Evolutionary conservation across 1,139 yeast genomes (phyloP).

Genomic region (Sugiyamaella novakii): DNA sequence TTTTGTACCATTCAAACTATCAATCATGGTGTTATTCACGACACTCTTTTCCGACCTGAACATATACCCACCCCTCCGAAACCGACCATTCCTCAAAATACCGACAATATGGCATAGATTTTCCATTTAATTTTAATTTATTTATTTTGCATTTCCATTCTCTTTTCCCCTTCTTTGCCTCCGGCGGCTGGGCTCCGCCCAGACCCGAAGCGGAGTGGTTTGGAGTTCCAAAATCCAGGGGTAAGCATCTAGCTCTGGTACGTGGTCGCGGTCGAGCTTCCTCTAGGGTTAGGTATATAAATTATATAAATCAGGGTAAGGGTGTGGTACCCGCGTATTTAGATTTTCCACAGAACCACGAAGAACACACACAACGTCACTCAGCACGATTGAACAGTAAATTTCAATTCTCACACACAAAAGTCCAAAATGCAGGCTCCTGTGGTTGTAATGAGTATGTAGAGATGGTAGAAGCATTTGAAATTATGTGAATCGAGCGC

Average conservation of each 20-base stretch:
- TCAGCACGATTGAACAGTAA: neutral
- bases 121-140: too few species aligned
- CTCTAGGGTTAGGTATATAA: neutral
- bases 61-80: too few species aligned
- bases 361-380: slow-evolving; percentile 4
- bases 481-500: neutral
- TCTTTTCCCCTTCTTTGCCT: neutral
- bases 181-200: neutral
- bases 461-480: neutral
- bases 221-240: too few species aligned
- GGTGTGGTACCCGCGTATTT: slow-evolving; percentile 2
- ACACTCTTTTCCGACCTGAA: slow-evolving; percentile 21
- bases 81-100: too few species aligned
- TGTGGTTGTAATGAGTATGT: slow-evolving; percentile 63
- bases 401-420: slow-evolving; percentile 2
- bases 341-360: slow-evolving; percentile 15
- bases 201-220: neutral
- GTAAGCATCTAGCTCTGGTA: too few species aligned
- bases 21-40: slow-evolving; percentile 29
- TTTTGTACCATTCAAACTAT: slow-evolving; percentile 45
- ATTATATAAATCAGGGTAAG: slow-evolving; percentile 11
- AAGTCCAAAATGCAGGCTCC: slow-evolving; percentile 63
- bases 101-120: too few species aligned
- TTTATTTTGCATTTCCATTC: neutral
- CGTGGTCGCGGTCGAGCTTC: too few species aligned